Evolutionary conservation across 345 rosid species (phyloP), one percentile per base, ranked within the genome.

Genomic region (Noccaea bulbosa): DNA sequence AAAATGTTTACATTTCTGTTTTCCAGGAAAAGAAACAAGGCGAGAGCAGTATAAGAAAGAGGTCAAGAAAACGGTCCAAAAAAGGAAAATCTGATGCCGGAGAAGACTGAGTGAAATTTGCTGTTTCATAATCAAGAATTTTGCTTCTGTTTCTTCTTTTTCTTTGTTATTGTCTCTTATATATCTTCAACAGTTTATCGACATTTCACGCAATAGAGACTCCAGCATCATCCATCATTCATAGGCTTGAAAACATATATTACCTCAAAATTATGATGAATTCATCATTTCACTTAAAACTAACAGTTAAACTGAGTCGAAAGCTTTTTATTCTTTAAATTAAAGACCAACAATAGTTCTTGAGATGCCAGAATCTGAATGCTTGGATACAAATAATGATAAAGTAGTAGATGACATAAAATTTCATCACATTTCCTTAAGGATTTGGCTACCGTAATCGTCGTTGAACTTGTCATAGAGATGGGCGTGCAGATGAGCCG

Each of bases 391-490:
- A 58, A 49, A 59, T 56, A 56, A 56, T 62, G n/a, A 63, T 39
- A 24, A 64, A 27, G 43, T 47, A 54, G 24, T 65, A 14, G 43
- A 50, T 11, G 63, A 27, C 43, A 62, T 62, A 53, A 38, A 4
- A 41, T 56, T 22, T 8, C 47, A 46, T 39, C 10, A 46, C 27
- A 2, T 55, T 83, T 84, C 89, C 39, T 78, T 81, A 40, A 87
- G 84, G 62, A 91, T 85, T 33, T 94, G 97, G 78, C 99, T 91
- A 34, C 99, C 97, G 68, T 94, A 89, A 65, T 94, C 97, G 2
- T 74, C 84, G 71, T 91, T 94, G 67, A 94, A 94, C 84, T 89
- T 91, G 40, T 88, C 95, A 3, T 91, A 91, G 38, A 86, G 89
- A 59, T 89, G 93, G 16, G 93, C 88, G 34, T 86, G 87, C 33